phyloP scores from a whole-genome alignment of 768 basidiomycete genomes.

The Collybiopsis confluens region DNA sequence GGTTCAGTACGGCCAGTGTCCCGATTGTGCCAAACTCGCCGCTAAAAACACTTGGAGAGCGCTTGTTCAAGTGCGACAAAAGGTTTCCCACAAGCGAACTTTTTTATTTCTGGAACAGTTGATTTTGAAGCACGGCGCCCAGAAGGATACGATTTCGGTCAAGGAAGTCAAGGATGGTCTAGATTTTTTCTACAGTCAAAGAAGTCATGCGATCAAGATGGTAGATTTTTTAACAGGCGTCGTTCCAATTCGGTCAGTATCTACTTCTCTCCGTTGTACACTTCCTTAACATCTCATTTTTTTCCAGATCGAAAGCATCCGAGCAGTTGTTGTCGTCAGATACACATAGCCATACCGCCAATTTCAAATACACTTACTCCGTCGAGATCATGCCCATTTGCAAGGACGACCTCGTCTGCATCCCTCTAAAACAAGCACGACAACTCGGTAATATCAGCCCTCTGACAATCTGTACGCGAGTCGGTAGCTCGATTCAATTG shows the following conservation, averaged over 20 bases:
- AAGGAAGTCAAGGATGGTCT: constrained; percentile 93
- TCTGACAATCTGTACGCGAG: constrained; percentile 81
- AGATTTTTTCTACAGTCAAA: constrained; percentile 93
- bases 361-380: constrained; percentile 96
- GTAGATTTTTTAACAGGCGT: constrained; percentile 86
- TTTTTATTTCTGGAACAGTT: constrained; percentile 97
- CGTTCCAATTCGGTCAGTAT: constrained; percentile 79
- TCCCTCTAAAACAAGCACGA: constrained; percentile 80
- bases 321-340: constrained; percentile 94
- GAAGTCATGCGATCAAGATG: constrained; percentile 95
- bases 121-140: constrained; percentile 93
- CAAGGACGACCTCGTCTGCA: constrained; percentile 94
- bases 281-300: background rate
- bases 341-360: constrained; percentile 87
- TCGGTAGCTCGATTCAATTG: constrained; percentile 88
- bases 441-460: constrained; percentile 85
- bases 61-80: constrained; percentile 97
- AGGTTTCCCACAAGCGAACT: constrained; percentile 96
- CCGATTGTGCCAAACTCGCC: constrained; percentile 88
- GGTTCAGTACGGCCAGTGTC: constrained; percentile 92
- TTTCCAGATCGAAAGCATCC: constrained; percentile 76
- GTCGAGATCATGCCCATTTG: constrained; percentile 96
- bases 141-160: constrained; percentile 92
- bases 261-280: background rate
- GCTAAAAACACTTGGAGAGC: constrained; percentile 99